These are phyloP conservation scores for Ajuga chamaepitys DNA, from an alignment of 257 asterid genomes.

Conservation along the genomic window DNA sequence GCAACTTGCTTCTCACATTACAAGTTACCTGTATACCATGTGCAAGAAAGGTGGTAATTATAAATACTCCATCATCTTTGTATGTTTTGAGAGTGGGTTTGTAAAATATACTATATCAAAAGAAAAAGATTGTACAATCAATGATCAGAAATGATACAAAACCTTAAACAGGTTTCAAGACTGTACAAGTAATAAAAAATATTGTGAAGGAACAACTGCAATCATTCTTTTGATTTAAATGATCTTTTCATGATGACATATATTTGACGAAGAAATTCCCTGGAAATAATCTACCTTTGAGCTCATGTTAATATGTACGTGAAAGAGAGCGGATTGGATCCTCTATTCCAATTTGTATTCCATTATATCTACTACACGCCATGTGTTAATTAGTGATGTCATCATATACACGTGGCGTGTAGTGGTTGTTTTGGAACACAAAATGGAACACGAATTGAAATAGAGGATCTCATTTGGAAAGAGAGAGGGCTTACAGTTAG, in stretches of 20 bases:
- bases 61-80: neutral
- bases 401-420: no score
- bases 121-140: neutral
- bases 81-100: neutral
- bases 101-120: neutral
- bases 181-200: neutral
- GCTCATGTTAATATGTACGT: neutral
- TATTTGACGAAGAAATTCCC: neutral
- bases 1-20: slow-evolving; percentile 51
- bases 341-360: no score
- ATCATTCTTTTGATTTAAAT: neutral
- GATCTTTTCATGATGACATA: neutral
- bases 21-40: slow-evolving; percentile 42
- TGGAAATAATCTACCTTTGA: neutral
- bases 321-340: no score
- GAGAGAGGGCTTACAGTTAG: slow-evolving; percentile 37
- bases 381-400: no score
- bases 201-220: neutral
- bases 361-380: no score
- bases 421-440: no score
- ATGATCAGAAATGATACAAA: neutral
- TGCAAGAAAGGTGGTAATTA: neutral
- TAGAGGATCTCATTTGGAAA: no score
- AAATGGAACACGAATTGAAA: no score
- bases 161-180: neutral